Percentiles rank a stretch among this genome's conserved stretches.
These are phyloP conservation scores for Mucor saturninus DNA, from an alignment of 371 early-diverging fungal genomes.

Conservation along the genomic window DNA sequence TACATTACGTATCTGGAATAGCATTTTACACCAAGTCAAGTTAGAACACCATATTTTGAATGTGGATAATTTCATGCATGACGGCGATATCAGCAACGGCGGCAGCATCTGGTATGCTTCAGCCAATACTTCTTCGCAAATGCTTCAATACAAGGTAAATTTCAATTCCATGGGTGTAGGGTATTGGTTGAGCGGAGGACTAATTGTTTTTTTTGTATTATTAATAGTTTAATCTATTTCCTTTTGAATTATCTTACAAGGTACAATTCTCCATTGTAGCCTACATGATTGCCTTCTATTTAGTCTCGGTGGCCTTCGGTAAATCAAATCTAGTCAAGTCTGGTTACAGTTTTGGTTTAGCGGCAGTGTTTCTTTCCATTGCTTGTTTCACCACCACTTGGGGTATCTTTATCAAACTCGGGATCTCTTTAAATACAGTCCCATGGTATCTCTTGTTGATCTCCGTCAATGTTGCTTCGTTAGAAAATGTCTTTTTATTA, in stretches of 20 bases:
- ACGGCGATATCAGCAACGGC: not conserved
- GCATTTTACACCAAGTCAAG: slow-evolving; percentile 21
- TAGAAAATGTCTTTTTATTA: slow-evolving; percentile 74
- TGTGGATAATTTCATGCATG: slow-evolving; percentile 3
- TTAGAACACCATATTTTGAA: slow-evolving; percentile 16
- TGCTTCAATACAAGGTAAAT: slow-evolving; percentile 37
- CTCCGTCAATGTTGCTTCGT: slow-evolving; percentile 69
- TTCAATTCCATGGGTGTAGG: not conserved
- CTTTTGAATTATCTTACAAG: slow-evolving; percentile 30
- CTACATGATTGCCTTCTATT: slow-evolving; percentile 51
- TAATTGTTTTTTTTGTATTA: not conserved
- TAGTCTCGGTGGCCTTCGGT: slow-evolving; percentile 68
- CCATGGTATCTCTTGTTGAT: slow-evolving; percentile 71
- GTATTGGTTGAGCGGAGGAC: not conserved
- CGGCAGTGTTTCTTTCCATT: slow-evolving; percentile 54
- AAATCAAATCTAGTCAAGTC: slow-evolving; percentile 73
- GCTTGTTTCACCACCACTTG: slow-evolving; percentile 40
- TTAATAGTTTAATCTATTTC: slow-evolving; percentile 34
- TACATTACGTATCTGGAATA: slow-evolving; percentile 24
- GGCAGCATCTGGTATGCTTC: slow-evolving; percentile 14
- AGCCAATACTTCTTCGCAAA: slow-evolving; percentile 25
- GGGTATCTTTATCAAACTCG: slow-evolving; percentile 33
- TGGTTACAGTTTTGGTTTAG: slow-evolving; percentile 72
- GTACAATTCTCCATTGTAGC: slow-evolving; percentile 27
- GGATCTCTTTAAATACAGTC: slow-evolving; percentile 27